A percentile compares a stretch with the other conserved stretches of the same genome.
phyloP scores from a whole-genome alignment of 2,329 filamentous ascomycete genomes.

The Phialophora tarda region DNA sequence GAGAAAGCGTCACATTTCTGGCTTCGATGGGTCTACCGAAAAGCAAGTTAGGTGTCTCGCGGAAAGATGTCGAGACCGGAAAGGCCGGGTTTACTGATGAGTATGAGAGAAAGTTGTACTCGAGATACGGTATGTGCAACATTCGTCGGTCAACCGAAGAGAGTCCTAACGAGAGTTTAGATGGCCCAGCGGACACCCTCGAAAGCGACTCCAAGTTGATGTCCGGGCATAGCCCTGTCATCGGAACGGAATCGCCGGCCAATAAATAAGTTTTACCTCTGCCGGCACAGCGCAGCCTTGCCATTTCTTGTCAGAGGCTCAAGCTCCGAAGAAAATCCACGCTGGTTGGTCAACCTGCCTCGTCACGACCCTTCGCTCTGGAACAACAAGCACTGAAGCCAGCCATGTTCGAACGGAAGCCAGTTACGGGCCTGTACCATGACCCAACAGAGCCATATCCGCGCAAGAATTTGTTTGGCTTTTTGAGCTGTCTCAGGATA shows the following conservation, averaged over 20 bases:
- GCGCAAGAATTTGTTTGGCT: background rate
- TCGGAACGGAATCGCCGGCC: slow-evolving; percentile 51
- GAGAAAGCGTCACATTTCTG: slow-evolving; percentile 66
- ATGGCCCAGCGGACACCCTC: slow-evolving; percentile 61
- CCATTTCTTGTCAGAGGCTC: background rate
- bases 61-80: slow-evolving; percentile 65
- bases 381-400: background rate
- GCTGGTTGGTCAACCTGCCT: background rate
- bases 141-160: background rate
- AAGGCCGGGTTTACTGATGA: slow-evolving; percentile 54
- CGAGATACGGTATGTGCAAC: slow-evolving; percentile 49
- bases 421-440: background rate
- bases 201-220: slow-evolving; percentile 56
- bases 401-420: background rate
- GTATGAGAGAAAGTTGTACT: slow-evolving; percentile 48
- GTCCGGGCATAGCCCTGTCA: slow-evolving; percentile 53
- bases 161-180: slow-evolving; percentile 42
- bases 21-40: slow-evolving; percentile 67
- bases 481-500: slow-evolving; percentile 1
- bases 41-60: slow-evolving; percentile 60
- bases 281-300: background rate
- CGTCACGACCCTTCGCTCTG: background rate
- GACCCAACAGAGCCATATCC: background rate
- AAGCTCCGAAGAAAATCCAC: background rate
- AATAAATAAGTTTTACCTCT: slow-evolving; percentile 53